Conservation (phyloP, 2,329 filamentous ascomycete genomes). For the Nothophaeocryptopus gaeumannii region DNA sequence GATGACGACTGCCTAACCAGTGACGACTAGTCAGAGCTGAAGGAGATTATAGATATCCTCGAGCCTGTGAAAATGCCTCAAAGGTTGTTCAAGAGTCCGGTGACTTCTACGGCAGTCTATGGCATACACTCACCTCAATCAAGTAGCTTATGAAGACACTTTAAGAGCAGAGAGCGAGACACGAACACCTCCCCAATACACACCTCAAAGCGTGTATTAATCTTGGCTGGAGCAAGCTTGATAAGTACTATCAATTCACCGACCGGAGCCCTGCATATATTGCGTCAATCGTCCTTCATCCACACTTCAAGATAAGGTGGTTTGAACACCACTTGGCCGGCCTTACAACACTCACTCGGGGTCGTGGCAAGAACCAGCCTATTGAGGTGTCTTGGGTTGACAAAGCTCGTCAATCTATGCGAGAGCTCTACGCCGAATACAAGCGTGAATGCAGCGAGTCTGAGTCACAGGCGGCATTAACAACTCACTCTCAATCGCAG, state of each 20-base stretch:
- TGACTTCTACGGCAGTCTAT: background rate
- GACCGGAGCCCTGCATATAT: background rate
- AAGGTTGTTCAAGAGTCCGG: background rate
- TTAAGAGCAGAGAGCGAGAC: background rate
- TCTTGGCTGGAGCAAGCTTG: background rate
- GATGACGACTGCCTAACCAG: background rate
- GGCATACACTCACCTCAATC: background rate
- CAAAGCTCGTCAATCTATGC: too few relatives aligned
- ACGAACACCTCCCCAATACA: background rate
- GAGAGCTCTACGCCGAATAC: too few relatives aligned
- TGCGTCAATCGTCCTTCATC: background rate
- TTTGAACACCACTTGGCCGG: too few relatives aligned
- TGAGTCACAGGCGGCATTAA: too few relatives aligned
- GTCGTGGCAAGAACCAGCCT: too few relatives aligned
- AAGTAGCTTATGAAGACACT: background rate
- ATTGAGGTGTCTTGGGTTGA: too few relatives aligned
- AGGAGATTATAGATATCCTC: background rate
- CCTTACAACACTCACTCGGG: too few relatives aligned
- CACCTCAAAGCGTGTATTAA: background rate
- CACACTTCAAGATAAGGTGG: background rate
- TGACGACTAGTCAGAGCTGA: background rate
- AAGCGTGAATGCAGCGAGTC: too few relatives aligned
- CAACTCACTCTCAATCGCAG: too few relatives aligned
- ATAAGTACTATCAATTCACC: background rate
- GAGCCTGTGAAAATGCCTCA: background rate